Percentiles rank a stretch among this genome's conserved stretches.
Conservation (phyloP, 768 basidiomycete genomes). For the Coprinellus aureogranulatus region DNA sequence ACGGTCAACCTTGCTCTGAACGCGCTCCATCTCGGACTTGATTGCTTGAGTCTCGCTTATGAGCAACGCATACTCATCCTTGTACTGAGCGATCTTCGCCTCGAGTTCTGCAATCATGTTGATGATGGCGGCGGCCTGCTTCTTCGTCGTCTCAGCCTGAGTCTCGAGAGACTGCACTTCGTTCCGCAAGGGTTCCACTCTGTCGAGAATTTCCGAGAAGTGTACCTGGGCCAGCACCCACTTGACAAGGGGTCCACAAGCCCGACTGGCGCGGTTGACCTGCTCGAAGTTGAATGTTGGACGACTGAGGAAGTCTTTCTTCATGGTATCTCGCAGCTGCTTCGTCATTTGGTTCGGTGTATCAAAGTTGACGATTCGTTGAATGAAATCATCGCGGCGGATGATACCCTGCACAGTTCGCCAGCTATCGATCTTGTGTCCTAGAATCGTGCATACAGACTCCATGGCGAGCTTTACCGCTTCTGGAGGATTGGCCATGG, state of each 20-base stretch:
- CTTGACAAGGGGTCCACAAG: conserved; percentile 96
- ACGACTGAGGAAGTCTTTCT: conserved; percentile 86
- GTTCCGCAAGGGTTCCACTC: conserved; percentile 92
- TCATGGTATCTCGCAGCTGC: conserved; percentile 84
- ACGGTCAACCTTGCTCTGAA: conserved; percentile 94
- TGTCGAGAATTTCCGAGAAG: conserved; percentile 96
- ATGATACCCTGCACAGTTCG: conserved; percentile 93
- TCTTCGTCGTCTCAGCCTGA: conserved; percentile 93
- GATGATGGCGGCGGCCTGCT: conserved; percentile 86
- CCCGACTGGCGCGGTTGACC: conserved; percentile 92
- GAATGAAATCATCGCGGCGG: conserved; percentile 95
- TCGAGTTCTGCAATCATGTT: conserved; percentile 92
- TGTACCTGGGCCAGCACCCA: conserved; percentile 97
- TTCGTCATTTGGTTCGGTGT: conserved; percentile 90
- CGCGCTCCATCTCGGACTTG: conserved; percentile 96
- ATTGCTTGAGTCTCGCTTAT: conserved; percentile 97
- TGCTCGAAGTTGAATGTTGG: conserved; percentile 93
- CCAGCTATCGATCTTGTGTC: conserved; percentile 97
- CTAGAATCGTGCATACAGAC: conserved; percentile 93
- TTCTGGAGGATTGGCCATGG: conserved; percentile 98
- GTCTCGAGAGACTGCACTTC: conserved; percentile 91
- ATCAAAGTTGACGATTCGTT: conserved; percentile 93
- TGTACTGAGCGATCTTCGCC: conserved; percentile 87
- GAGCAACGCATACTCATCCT: conserved; percentile 94
- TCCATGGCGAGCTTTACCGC: conserved; percentile 98